phyloP scores from a whole-genome alignment of 1,284 basidiomycete species.

The Ganoderma resinaceum region DNA sequence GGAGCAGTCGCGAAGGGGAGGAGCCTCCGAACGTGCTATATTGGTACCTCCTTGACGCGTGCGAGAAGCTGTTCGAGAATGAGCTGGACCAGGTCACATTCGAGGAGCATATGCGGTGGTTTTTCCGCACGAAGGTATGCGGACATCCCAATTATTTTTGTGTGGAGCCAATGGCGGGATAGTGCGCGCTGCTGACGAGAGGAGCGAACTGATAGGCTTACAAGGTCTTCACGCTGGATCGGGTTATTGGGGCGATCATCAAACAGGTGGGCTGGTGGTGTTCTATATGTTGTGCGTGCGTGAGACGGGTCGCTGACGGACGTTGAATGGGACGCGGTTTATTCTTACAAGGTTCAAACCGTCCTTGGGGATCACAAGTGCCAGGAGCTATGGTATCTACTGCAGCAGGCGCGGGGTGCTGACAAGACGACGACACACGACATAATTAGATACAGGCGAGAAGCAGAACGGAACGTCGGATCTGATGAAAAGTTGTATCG shows the following conservation, averaged over 20 bases:
- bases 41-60: constrained; percentile 89
- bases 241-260: constrained; percentile 85
- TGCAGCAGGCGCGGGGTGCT: constrained; percentile 60
- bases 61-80: constrained; percentile 92
- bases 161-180: constrained; percentile 9
- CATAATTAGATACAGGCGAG: constrained; percentile 89
- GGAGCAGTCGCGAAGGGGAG: constrained; percentile 45
- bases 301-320: constrained; percentile 8
- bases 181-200: constrained; percentile 20
- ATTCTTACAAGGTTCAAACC: constrained; percentile 75
- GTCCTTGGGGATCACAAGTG: constrained; percentile 79
- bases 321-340: constrained; percentile 9
- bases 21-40: constrained; percentile 72
- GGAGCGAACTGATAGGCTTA: constrained; percentile 62
- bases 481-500: constrained; percentile 92
- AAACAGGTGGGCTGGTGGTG: constrained; percentile 74
- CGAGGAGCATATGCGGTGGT: constrained; percentile 96
- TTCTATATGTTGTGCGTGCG: constrained; percentile 11
- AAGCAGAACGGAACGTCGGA: constrained; percentile 87
- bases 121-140: constrained; percentile 91
- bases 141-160: background rate
- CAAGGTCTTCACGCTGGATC: constrained; percentile 91
- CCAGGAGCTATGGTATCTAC: constrained; percentile 72
- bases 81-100: constrained; percentile 91
- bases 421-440: constrained; percentile 67